These are phyloP conservation scores for Gaeumannomyces sp. DNA, from an alignment of 2,329 filamentous ascomycete species.

Conservation along the genomic window DNA sequence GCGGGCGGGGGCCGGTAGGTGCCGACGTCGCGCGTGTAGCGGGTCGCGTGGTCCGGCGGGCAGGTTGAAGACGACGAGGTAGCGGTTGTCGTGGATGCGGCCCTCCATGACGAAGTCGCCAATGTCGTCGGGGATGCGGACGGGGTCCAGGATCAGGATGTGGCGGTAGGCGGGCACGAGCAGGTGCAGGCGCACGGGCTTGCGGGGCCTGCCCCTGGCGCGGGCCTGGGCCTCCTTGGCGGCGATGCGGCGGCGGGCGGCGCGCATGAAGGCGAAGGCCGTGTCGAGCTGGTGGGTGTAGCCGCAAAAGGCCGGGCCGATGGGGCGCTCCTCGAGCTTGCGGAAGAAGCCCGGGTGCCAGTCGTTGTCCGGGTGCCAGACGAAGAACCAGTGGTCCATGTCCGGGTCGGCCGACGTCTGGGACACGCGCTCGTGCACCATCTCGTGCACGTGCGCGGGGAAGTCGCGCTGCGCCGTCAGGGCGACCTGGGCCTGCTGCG, in stretches of 20 bases:
- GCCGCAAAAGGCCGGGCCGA: background rate
- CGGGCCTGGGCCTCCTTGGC: background rate
- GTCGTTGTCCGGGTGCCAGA: constrained; percentile 1
- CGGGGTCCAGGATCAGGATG: background rate
- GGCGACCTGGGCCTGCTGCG: background rate
- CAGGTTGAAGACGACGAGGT: background rate
- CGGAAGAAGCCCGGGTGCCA: constrained; percentile 2
- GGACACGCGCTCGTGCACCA: background rate
- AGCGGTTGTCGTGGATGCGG: constrained; percentile 1
- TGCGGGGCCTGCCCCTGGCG: background rate
- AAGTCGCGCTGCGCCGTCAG: constrained; percentile 1
- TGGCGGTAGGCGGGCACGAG: background rate
- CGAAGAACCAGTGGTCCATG: constrained; percentile 5
- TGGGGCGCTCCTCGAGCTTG: background rate
- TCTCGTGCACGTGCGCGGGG: background rate
- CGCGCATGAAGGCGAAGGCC: constrained; percentile 1
- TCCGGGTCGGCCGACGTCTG: constrained; percentile 1
- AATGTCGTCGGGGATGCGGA: background rate
- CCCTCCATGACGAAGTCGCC: constrained; percentile 5
- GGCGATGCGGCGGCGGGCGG: background rate
- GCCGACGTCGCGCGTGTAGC: background rate
- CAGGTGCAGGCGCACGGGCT: background rate
- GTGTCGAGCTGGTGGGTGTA: constrained; percentile 2
- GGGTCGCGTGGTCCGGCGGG: background rate
- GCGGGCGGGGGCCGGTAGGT: background rate